A percentile compares a stretch with the other conserved stretches of the same genome.
Conservation (phyloP, 1,284 basidiomycete species). For the Cutaneotrichosporon cutaneum region DNA sequence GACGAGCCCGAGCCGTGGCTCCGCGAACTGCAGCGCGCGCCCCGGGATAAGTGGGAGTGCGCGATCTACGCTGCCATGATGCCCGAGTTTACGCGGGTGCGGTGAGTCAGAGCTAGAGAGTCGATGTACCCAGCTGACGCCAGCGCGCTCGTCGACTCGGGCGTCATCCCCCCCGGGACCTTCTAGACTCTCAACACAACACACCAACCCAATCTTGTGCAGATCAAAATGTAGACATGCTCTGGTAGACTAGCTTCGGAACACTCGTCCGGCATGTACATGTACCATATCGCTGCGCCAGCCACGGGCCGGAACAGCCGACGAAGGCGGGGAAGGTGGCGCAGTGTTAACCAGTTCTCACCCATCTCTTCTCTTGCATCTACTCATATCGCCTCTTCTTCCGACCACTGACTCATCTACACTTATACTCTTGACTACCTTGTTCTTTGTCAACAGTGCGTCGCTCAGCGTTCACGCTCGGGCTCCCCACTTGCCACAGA, state of each 20-base stretch:
- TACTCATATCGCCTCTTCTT: not conserved
- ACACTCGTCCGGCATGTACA: not conserved
- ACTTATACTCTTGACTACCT: not conserved
- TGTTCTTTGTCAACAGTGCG: not conserved
- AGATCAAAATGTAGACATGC: not conserved
- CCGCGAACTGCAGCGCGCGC: not conserved
- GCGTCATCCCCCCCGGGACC: not conserved
- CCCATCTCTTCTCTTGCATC: not conserved
- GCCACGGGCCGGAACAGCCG: too few relatives aligned
- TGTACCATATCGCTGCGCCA: too few relatives aligned
- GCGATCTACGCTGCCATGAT: slow-evolving; percentile 16
- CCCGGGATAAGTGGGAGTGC: slow-evolving; percentile 14
- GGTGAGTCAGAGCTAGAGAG: not conserved
- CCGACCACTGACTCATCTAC: too few relatives aligned
- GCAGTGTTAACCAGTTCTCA: too few relatives aligned
- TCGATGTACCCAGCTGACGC: not conserved
- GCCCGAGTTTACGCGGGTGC: slow-evolving; percentile 14
- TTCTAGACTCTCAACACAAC: not conserved
- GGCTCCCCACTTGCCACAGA: not conserved
- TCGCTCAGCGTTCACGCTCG: not conserved
- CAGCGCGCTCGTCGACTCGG: slow-evolving; percentile 8
- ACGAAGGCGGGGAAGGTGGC: too few relatives aligned
- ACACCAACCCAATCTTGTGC: not conserved
- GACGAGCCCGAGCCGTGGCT: slow-evolving; percentile 2
- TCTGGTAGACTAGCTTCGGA: not conserved